Base-by-base conservation (phyloP, 192 early-diverging fungal species). In the Neocallimastix lanati region DNA sequence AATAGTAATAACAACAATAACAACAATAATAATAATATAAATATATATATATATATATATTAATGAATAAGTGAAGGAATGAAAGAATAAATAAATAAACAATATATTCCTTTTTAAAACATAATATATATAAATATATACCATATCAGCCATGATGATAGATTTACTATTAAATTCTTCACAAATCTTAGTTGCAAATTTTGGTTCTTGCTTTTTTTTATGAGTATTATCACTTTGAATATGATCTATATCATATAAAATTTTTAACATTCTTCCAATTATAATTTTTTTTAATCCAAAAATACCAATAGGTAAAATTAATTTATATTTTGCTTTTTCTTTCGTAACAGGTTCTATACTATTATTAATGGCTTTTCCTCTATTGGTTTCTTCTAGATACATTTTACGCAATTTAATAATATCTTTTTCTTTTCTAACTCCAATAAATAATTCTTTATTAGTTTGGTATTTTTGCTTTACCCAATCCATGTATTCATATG, bases 361-460 rank as follows among this genome's bases (percentile, higher is more conserved):
- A 40, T 36, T 77, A 29, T 4, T 16, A 28, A 84, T 77, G 12
- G 85, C 83, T 76, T 85, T 79, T 28, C 78, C 33, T 29, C 89
- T 80, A 85, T 86, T 88, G 76, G 35, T 79, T 80, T 90, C 80
- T 28, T 88, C 82, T 79, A 96, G 82, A 80, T 97, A 99, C 58
- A 89, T 81, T 78, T 94, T 91, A 29, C 97, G 91, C 13, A 91
- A 89, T 25, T 76, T 83, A 79, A 98, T 92, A 77, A 98, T 94
- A 2, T 96, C 96, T 80, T 94, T 91, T 14, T 93, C 87, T 16
- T 92, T 84, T 33, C 83, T 82, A 81, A 88, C 96, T 1, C 84
- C 82, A 9, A 80, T 81, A 83, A 96, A 97, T 35, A 92, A 83
- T 4, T 85, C 84, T 2, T 94, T 93, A 67, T 93, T 81, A 0